Base-by-base conservation (phyloP, 1,284 basidiomycete genomes). In the Cystobasidium pallidum region DNA sequence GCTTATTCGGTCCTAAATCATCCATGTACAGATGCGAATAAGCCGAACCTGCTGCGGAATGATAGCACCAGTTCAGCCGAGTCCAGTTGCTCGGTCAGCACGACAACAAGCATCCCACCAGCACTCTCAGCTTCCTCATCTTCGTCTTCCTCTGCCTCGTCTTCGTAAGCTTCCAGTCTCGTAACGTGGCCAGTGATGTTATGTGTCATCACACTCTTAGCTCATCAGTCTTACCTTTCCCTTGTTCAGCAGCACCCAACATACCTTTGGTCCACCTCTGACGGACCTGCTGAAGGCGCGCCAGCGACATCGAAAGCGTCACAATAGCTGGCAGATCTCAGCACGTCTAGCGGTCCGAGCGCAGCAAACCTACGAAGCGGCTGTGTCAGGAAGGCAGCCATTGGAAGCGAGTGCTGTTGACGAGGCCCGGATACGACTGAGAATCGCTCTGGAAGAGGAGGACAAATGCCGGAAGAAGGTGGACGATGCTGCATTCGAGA, bases 281-380 rank as follows among this genome's bases (percentile, higher is more conserved):
- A 51, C 36, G 39, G n/a, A 41, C 21, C 59, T 71, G 2, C 30
- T 41, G 3, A 58, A 55, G 28, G 68, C 68, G 11, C 36, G 54
- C 8, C 68, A 59, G 28, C 26, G 59, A 11, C 68, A 71, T 36
- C 26, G 61, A 13, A 45, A 51, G 30, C 68, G 68, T 1, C 68
- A 71, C 30, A 34, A 52, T 17, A 71, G 68, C 68, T 71, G 68
- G 68, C 58, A 71, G 61, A 64, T 71, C 32, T 57, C 68, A 26
- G 24, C 32, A n/a, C 59, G 61, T 3, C 34, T 71, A 24, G 61
- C 52, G 24, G 68, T 43, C n/a, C 59, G 68, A 13, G 68, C 68
- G 24, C 57, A 71, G 34, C 45, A 63, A 51, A 30, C 55, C 3
- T 71, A 62, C 28, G 68, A 71, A 57, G 59, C 59, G n/a, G 36